phyloP scores from a whole-genome alignment of 208 protist species.

The Leishmania guyanensis region DNA sequence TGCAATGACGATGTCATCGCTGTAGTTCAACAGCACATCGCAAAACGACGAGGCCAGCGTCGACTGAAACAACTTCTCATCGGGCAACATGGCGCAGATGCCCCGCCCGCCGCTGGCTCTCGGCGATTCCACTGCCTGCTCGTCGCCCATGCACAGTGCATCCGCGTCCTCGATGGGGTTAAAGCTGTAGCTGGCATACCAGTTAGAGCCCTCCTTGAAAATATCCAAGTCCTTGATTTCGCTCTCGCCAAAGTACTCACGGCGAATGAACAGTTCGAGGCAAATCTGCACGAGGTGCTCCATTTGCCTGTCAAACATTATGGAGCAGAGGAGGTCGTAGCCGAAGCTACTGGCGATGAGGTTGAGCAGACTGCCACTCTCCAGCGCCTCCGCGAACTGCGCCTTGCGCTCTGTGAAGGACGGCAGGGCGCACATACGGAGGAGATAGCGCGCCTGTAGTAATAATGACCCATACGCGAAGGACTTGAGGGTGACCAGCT shows the following conservation, averaged over 20 bases:
- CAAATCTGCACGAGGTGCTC: constrained; percentile 73
- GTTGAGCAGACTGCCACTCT: constrained; percentile 48
- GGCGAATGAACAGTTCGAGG: constrained; percentile 77
- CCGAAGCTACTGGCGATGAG: constrained; percentile 67
- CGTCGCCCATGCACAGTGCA: not conserved
- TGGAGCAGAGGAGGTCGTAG: constrained; percentile 72
- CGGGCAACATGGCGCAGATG: constrained; percentile 63
- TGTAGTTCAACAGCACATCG: constrained; percentile 34
- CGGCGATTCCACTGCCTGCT: not conserved
- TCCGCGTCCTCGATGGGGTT: constrained; percentile 53
- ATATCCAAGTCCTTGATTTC: constrained; percentile 67
- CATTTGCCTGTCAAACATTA: constrained; percentile 80
- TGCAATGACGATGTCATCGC: constrained; percentile 35
- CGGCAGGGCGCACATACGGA: constrained; percentile 71
- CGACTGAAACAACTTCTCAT: constrained; percentile 46
- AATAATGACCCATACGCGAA: constrained; percentile 62
- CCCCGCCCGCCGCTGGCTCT: constrained; percentile 32
- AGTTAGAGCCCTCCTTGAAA: constrained; percentile 46
- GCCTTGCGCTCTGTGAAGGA: constrained; percentile 80
- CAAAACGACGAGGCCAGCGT: constrained; percentile 41
- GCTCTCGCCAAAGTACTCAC: constrained; percentile 77
- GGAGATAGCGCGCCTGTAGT: constrained; percentile 70
- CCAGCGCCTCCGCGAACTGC: constrained; percentile 55
- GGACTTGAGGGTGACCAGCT: constrained; percentile 54
- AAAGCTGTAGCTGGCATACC: constrained; percentile 69